Conservation (phyloP, 208 protist species). For the Vickermania ingenoplastis region DNA sequence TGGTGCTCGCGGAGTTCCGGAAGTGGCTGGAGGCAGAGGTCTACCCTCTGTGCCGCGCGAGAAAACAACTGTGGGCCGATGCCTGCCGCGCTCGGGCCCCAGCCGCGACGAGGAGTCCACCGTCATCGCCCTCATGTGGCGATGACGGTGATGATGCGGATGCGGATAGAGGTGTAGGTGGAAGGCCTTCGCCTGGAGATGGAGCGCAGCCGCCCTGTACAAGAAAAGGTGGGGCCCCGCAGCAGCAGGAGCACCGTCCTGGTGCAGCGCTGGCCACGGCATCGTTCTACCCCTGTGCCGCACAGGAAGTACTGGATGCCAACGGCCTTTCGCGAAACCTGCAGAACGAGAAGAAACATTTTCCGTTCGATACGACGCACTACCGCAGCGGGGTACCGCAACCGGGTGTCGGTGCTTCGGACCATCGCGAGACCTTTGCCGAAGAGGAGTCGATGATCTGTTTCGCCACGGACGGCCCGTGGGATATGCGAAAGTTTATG, state of each 20-base stretch:
- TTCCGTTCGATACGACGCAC: slow-evolving; percentile 36
- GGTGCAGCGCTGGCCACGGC: not conserved
- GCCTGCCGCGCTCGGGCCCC: not conserved
- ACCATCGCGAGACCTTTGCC: not conserved
- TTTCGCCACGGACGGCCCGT: slow-evolving; percentile 82
- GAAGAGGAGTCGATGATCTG: slow-evolving; percentile 61
- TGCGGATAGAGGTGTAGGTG: no score
- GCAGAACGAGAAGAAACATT: slow-evolving; percentile 36
- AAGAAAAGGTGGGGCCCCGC: not conserved
- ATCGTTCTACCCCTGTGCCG: not conserved
- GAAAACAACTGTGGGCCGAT: slow-evolving; percentile 11
- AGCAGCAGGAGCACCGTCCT: not conserved
- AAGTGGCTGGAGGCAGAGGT: slow-evolving; percentile 52
- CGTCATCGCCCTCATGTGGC: no score
- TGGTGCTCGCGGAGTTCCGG: slow-evolving; percentile 49
- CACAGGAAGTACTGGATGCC: not conserved
- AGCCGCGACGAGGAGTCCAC: no score
- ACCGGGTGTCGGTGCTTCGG: not conserved
- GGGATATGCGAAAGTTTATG: slow-evolving; percentile 90
- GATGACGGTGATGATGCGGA: not conserved
- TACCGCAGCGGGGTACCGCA: not conserved
- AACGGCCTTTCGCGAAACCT: slow-evolving; percentile 30
- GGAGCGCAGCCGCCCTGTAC: no score
- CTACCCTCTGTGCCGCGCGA: slow-evolving; percentile 49
- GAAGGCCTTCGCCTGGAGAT: no score